Evolutionary conservation across 2,329 filamentous ascomycete species (phyloP), one percentile per base, ranked within the genome.

Genomic region (Pseudocercospora macadamiae): DNA sequence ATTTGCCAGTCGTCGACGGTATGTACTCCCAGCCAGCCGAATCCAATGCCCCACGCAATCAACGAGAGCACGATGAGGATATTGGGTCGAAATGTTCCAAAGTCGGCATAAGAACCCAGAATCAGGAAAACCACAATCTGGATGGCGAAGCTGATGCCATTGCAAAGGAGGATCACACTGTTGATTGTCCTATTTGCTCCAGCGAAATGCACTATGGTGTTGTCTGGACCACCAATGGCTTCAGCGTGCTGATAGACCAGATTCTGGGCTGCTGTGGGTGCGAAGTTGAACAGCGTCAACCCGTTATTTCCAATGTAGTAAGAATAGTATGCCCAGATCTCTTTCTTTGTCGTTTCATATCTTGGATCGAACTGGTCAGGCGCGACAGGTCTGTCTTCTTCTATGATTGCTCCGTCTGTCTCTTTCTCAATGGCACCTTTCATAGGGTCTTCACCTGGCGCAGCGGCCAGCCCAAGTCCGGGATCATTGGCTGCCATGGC

Each of bases 291-390:
- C 51, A 83, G 76, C 7, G 80, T 80, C 80, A 80, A 65, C 4
- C 86, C 86, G 70, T 89, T 89, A 68, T 87, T 84, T 47, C 86
- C 86, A 52, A 88, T 81, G 68, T 89, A 89, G 72, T 88, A 88
- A 60, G 76, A 76, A 61, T 70, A 72, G 49, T 66, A 66, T 23
- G 61, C 58, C 71, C 71, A 86, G 7, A 85, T 81, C 67, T 86
- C 84, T 69, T 70, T 75, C 57, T 73, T 77, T 2, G 79, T 76
- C 1, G 83, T 85, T 64, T 80, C 77, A 64, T 78, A 83, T 60
- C 72, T 74, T 26, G 78, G 76, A 57, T 85, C 82, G 64, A 83
- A 82, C 64, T 83, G 80, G 64, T 84, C 82, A 1, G 82, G 82
- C 18, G 80, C 80, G 16, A 80, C 71, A 3, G 78, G 78, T 32